Evolutionary conservation across 1,284 basidiomycete genomes (phyloP), one percentile per base, ranked within the genome.

Genomic region (Irpex sp.): DNA sequence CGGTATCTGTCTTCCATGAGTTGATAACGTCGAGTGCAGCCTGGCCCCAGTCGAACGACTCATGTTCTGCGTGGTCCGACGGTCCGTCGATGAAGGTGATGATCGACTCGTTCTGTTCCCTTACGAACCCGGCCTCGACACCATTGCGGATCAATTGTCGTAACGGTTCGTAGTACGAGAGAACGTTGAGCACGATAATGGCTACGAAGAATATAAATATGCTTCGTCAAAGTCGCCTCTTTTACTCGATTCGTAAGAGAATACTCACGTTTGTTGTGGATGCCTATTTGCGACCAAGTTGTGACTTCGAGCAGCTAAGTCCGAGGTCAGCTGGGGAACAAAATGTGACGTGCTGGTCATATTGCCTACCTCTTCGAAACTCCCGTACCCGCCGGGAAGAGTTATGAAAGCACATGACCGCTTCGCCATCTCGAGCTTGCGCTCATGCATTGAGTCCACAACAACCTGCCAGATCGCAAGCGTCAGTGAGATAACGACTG

Each of bases 251-350:
- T 58, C 4, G 58, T 62, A 4, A 3, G 4, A 65, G 23, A n/a
- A 51, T 57, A 69, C 83, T 64, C 69, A 91, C 90, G 91, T 77
- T 94, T 94, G 58, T 82, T 79, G 72, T 96, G 94, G 62, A 97
- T 94, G 19, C 92, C 92, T 16, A 97, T 76, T 72, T 96, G 91
- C 8, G 86, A 88, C 95, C 95, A 98, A 2, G 94, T 96, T 47
- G 89, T 83, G 66, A 93, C 94, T 75, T 97, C 95, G 56, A 97
- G 75, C 23, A 94, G 78, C 89, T 92, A 65, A 4, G 21, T 18
- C n/a, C 18, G 48, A 60, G 51, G 42, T 48, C 37, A 35, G 16
- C 55, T 1, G 14, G 39, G 1, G 39, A 2, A n/a, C 0, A 14
- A 12, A 42, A 3, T n/a, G 39, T 16, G 39, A 12, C 7, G 39